Evolutionary conservation across 2,329 filamentous ascomycete genomes (phyloP).

Genomic region (Polychaeton citri): DNA sequence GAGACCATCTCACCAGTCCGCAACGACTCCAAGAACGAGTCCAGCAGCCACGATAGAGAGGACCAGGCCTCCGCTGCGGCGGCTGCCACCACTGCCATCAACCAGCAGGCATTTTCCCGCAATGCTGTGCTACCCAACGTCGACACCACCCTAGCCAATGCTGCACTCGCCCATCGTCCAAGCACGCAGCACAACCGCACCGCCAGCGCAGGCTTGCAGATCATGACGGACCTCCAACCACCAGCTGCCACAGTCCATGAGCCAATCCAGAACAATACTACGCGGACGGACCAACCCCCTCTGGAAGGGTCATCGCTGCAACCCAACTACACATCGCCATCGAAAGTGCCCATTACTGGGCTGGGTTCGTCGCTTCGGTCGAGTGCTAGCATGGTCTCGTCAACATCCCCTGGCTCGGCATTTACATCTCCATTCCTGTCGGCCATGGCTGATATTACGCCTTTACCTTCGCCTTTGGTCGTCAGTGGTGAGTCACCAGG

Average conservation of each 20-base stretch:
- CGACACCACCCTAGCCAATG: neutral
- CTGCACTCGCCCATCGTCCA: conserved; percentile 5
- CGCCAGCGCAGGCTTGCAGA: conserved; percentile 9
- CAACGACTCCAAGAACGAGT: no score
- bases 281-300: conserved; percentile 5
- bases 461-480: conserved; percentile 36
- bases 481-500: conserved; percentile 22
- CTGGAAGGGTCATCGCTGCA: conserved; percentile 21
- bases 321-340: conserved; percentile 25
- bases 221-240: conserved; percentile 9
- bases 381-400: conserved; percentile 29
- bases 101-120: neutral
- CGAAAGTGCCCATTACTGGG: conserved; percentile 7
- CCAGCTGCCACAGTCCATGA: conserved; percentile 1
- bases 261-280: conserved; percentile 1
- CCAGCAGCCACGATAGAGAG: no score
- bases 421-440: conserved; percentile 35
- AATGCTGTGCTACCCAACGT: neutral
- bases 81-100: neutral
- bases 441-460: conserved; percentile 37
- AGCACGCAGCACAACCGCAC: conserved; percentile 4
- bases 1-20: no score
- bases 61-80: no score
- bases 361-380: conserved; percentile 22
- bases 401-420: conserved; percentile 31